phyloP scores from a whole-genome alignment of 2,329 filamentous ascomycete genomes.

The Fusarium sp. region DNA sequence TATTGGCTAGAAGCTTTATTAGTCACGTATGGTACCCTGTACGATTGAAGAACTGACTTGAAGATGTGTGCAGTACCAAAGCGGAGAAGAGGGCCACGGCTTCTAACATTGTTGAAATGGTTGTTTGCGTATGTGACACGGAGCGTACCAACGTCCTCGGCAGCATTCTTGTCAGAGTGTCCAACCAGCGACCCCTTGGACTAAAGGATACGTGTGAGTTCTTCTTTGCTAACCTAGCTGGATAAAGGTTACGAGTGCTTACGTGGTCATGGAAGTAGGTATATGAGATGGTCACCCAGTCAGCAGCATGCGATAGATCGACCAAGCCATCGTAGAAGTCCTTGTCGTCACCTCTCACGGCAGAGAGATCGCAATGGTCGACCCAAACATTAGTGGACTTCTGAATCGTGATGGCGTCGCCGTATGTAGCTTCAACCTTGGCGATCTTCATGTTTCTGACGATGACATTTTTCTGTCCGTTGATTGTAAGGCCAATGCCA shows the following conservation, averaged over 20 bases:
- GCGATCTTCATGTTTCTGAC: slow-evolving; percentile 65
- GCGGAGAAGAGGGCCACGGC: slow-evolving; percentile 67
- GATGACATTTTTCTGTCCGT: slow-evolving; percentile 60
- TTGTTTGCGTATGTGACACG: slow-evolving; percentile 71
- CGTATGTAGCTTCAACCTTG: slow-evolving; percentile 57
- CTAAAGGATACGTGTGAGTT: background rate
- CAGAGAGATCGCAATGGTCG: slow-evolving; percentile 57
- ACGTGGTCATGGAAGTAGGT: slow-evolving; percentile 57
- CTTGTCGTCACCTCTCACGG: slow-evolving; percentile 52
- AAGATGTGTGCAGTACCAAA: slow-evolving; percentile 69
- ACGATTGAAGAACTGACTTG: slow-evolving; percentile 16
- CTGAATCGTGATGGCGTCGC: slow-evolving; percentile 64
- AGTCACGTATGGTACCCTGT: background rate
- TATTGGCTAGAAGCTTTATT: slow-evolving; percentile 22
- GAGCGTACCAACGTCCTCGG: slow-evolving; percentile 68
- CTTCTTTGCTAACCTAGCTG: rapidly evolving
- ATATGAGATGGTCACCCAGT: slow-evolving; percentile 57
- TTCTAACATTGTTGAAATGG: slow-evolving; percentile 70
- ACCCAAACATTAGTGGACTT: slow-evolving; percentile 60
- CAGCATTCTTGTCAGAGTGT: slow-evolving; percentile 68
- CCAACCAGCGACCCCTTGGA: slow-evolving; percentile 69
- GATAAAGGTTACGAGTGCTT: background rate
- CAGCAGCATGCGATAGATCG: slow-evolving; percentile 57
- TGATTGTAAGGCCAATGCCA: slow-evolving; percentile 33
- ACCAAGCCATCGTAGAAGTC: slow-evolving; percentile 58